These are phyloP conservation scores for Pilaira anomala DNA, from an alignment of 192 early-diverging fungal species.

Conservation along the genomic window DNA sequence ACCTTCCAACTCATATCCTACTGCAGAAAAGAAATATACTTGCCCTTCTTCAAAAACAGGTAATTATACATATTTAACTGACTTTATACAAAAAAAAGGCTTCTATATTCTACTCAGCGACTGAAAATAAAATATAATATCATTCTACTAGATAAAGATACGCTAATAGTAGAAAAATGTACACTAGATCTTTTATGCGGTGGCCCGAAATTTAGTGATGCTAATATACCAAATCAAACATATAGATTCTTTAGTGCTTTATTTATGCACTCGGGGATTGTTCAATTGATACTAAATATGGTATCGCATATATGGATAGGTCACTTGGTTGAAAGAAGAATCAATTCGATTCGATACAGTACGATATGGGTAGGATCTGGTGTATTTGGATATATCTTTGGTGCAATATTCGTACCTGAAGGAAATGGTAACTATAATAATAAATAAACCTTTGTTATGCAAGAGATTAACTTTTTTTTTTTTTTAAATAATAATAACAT, in stretches of 20 bases:
- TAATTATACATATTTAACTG: background rate
- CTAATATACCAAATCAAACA: background rate
- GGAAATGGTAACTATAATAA: constrained; percentile 7
- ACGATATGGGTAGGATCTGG: background rate
- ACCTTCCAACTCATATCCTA: background rate
- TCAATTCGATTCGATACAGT: background rate
- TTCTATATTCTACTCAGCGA: too few species aligned
- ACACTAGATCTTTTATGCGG: background rate
- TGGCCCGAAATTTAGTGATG: background rate
- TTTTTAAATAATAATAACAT: too few species aligned
- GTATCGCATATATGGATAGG: background rate
- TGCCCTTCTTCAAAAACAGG: background rate
- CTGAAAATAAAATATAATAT: too few species aligned
- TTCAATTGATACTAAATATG: background rate
- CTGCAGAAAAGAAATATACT: background rate
- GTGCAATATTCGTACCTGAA: background rate
- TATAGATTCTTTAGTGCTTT: background rate
- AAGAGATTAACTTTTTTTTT: background rate
- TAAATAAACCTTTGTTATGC: background rate
- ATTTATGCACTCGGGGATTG: background rate
- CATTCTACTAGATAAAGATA: too few species aligned
- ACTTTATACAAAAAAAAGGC: too few species aligned
- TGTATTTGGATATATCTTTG: background rate
- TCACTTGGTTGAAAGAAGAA: background rate
- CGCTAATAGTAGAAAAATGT: background rate